A percentile compares a stretch with the other conserved stretches of the same genome.
Conservation (phyloP, 2,329 filamentous ascomycete species). For the Dendrostoma leiphaemia region DNA sequence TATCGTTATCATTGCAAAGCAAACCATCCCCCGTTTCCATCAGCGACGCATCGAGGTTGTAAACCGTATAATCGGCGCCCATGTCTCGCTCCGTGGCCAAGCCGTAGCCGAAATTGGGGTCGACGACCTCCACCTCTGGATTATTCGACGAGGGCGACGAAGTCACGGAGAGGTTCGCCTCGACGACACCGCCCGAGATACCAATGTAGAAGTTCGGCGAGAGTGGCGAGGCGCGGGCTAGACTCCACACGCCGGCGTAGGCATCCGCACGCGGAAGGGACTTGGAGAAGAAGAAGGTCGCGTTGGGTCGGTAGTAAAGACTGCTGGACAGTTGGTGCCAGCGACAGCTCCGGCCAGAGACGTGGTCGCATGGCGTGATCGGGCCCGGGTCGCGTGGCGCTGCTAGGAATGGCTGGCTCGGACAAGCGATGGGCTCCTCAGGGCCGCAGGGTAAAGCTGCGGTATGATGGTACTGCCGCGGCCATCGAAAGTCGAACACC, state of each 20-base stretch:
- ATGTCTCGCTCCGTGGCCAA: background rate
- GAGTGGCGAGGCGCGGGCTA: conserved; percentile 45
- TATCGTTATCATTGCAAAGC: conserved; percentile 17
- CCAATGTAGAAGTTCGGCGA: conserved; percentile 50
- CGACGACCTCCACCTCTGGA: background rate
- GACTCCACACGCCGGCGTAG: conserved; percentile 39
- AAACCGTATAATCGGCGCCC: conserved; percentile 20
- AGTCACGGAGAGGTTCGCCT: conserved; percentile 34
- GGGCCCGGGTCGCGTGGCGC: conserved; percentile 7
- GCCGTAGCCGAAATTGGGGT: conserved; percentile 17
- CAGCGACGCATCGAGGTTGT: conserved; percentile 18
- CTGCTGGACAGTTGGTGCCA: conserved; percentile 45
- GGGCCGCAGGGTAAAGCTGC: conserved; percentile 44
- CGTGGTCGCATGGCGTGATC: conserved; percentile 32
- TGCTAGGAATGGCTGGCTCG: conserved; percentile 30
- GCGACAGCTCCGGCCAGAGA: conserved; percentile 34
- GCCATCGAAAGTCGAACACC: conserved; percentile 54
- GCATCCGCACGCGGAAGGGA: conserved; percentile 22
- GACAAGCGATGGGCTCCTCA: conserved; percentile 33
- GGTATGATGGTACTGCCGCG: conserved; percentile 47
- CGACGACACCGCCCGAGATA: conserved; percentile 44
- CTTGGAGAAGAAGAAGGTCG: conserved; percentile 42
- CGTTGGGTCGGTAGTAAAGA: conserved; percentile 48
- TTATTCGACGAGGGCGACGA: background rate
- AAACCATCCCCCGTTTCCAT: conserved; percentile 30